phyloP scores from a whole-genome alignment of 1,139 yeast species.

The Saccharomyces pastorianus region DNA sequence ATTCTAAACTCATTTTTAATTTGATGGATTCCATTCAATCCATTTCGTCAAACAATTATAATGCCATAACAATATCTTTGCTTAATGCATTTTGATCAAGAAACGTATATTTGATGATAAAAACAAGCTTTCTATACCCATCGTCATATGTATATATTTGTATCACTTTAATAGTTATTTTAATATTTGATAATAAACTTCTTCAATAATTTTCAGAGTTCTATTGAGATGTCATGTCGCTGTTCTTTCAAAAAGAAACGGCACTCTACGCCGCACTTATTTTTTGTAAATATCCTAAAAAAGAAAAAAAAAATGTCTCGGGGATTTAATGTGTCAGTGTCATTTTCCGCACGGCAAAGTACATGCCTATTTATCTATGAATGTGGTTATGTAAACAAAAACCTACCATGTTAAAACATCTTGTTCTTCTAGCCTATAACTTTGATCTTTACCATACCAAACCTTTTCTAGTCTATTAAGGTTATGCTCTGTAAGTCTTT shows the following conservation, averaged over 20 bases:
- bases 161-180: conserved; percentile 1
- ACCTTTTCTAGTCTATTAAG: conserved; percentile 29
- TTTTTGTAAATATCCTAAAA: neutral
- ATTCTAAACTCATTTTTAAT: neutral
- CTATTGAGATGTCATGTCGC: too few relatives aligned
- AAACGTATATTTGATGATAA: neutral
- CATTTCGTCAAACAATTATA: neutral
- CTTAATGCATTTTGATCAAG: neutral
- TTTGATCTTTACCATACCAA: conserved; percentile 26
- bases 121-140: neutral
- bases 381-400: neutral
- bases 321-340: neutral
- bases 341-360: neutral
- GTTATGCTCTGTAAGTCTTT: conserved; percentile 30
- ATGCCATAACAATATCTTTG: neutral
- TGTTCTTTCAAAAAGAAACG: neutral
- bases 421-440: conserved; percentile 26
- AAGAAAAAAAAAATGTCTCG: neutral
- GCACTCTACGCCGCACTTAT: neutral
- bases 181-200: neutral
- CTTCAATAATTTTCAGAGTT: neutral
- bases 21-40: neutral
- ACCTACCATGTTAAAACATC: conserved; percentile 31
- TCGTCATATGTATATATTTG: neutral
- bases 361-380: too few relatives aligned